phyloP scores from a whole-genome alignment of 2,329 filamentous ascomycete genomes.

The Colletotrichum brevisporum region DNA sequence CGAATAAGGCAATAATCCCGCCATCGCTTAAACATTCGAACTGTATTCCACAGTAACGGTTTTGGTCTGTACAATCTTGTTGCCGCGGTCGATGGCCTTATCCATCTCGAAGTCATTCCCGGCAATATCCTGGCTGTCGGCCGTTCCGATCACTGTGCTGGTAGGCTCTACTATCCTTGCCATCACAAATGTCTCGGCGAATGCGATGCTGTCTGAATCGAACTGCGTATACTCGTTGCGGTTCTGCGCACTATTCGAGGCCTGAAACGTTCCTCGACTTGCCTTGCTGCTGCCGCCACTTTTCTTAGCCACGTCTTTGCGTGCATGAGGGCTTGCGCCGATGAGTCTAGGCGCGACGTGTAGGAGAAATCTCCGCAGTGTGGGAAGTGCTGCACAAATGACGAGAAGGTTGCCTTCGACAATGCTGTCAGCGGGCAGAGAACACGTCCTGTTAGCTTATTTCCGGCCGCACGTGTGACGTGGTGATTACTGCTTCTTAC shows the following conservation, averaged over 20 bases:
- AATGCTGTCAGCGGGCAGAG: conserved; percentile 44
- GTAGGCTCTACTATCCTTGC: neutral
- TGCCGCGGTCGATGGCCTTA: conserved; percentile 8
- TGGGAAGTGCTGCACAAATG: conserved; percentile 54
- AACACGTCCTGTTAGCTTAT: neutral
- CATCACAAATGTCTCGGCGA: conserved; percentile 18
- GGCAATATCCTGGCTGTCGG: neutral
- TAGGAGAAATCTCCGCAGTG: conserved; percentile 52
- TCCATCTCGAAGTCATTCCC: conserved; percentile 13
- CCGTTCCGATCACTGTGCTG: neutral
- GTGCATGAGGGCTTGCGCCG: conserved; percentile 30
- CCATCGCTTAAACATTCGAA: neutral
- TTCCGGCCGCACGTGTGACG: too few species aligned
- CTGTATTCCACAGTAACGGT: conserved; percentile 29
- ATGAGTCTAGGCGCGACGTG: conserved; percentile 46
- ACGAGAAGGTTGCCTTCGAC: conserved; percentile 54
- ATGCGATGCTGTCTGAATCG: neutral
- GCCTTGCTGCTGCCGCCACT: conserved; percentile 1
- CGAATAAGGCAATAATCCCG: too few species aligned
- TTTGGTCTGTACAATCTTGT: conserved; percentile 29
- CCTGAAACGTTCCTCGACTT: conserved; percentile 13
- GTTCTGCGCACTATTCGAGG: neutral
- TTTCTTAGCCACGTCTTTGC: conserved; percentile 8
- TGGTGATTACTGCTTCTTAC: conserved; percentile 38
- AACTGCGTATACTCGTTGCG: conserved; percentile 16